These are phyloP conservation scores for Aspergillus sp. DNA, from an alignment of 2,329 filamentous ascomycete genomes.

Conservation along the genomic window DNA sequence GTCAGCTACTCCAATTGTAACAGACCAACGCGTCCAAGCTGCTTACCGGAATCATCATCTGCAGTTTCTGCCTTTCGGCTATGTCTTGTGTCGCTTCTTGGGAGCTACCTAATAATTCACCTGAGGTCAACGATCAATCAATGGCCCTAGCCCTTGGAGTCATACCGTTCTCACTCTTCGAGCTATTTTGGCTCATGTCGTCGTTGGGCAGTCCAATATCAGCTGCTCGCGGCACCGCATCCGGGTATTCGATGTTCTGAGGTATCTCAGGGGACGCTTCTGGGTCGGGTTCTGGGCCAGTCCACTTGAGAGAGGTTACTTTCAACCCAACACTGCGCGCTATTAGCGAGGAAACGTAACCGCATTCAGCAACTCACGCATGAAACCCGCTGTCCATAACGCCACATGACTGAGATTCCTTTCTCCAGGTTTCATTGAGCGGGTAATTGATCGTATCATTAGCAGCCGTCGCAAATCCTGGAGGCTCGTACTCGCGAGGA, in stretches of 20 bases:
- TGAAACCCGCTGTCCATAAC: conserved; percentile 32
- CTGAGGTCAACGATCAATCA: neutral
- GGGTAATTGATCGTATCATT: conserved; percentile 28
- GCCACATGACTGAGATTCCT: conserved; percentile 22
- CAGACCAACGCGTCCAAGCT: neutral
- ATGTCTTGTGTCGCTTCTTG: conserved; percentile 20
- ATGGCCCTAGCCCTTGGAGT: neutral
- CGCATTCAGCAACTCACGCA: conserved; percentile 17
- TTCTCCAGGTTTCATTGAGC: conserved; percentile 28
- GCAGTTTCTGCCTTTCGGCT: conserved; percentile 17
- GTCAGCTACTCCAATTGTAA: conserved; percentile 2
- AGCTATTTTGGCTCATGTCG: neutral
- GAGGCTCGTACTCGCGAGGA: conserved; percentile 30
- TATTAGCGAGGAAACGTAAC: conserved; percentile 5
- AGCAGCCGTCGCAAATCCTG: conserved; percentile 28
- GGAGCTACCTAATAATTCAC: conserved; percentile 3
- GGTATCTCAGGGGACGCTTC: conserved; percentile 18
- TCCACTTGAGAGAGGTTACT: conserved; percentile 26
- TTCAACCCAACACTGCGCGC: conserved; percentile 25
- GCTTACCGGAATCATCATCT: conserved; percentile 22
- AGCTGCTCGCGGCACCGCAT: conserved; percentile 12
- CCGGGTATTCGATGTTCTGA: conserved; percentile 20
- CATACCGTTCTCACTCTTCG: conserved; percentile 1
- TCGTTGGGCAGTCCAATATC: conserved; percentile 19
- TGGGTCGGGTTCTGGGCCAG: conserved; percentile 14